phyloP scores from a whole-genome alignment of 192 early-diverging fungal species.

The Phlyctochytrium planicorne region DNA sequence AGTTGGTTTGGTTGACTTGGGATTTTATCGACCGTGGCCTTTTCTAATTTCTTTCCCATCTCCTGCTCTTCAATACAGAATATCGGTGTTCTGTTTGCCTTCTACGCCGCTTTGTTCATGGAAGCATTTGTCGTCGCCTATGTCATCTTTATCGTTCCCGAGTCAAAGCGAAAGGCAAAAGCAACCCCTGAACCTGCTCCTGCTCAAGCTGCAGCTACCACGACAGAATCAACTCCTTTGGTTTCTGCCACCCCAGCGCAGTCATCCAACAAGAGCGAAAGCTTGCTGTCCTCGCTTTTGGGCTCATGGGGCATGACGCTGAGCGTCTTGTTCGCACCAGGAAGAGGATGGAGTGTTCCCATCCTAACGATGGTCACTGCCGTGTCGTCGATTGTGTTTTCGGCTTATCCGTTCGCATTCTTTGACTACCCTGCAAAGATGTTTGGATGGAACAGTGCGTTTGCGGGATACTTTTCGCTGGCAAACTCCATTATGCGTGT shows the following conservation, averaged over 20 bases:
- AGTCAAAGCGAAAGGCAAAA: slow-evolving; percentile 25
- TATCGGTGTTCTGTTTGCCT: slow-evolving; percentile 31
- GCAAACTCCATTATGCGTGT: slow-evolving; percentile 24
- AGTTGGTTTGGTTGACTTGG: background rate
- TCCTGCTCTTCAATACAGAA: slow-evolving; percentile 10
- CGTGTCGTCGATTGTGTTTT: slow-evolving; percentile 12
- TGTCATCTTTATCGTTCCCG: slow-evolving; percentile 38
- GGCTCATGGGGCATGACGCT: slow-evolving; percentile 1
- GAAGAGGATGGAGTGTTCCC: slow-evolving; percentile 22
- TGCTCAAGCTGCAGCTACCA: background rate
- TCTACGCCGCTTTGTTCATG: slow-evolving; percentile 27
- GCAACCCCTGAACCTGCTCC: too few species aligned
- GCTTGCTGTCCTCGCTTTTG: slow-evolving; percentile 1
- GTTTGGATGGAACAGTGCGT: slow-evolving; percentile 44
- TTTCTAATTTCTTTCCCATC: too few species aligned
- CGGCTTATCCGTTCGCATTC: slow-evolving; percentile 28
- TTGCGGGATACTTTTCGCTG: slow-evolving; percentile 32
- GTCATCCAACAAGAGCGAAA: background rate
- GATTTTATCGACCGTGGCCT: background rate
- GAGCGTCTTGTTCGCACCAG: slow-evolving; percentile 19
- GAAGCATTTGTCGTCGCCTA: slow-evolving; percentile 30
- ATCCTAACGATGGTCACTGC: slow-evolving; percentile 25
- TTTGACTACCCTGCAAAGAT: slow-evolving; percentile 37
- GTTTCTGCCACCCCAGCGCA: background rate
- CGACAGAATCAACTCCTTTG: slow-evolving; percentile 6